Conservation (phyloP, 306 rosid species). For the Hippophae rhamnoides region DNA sequence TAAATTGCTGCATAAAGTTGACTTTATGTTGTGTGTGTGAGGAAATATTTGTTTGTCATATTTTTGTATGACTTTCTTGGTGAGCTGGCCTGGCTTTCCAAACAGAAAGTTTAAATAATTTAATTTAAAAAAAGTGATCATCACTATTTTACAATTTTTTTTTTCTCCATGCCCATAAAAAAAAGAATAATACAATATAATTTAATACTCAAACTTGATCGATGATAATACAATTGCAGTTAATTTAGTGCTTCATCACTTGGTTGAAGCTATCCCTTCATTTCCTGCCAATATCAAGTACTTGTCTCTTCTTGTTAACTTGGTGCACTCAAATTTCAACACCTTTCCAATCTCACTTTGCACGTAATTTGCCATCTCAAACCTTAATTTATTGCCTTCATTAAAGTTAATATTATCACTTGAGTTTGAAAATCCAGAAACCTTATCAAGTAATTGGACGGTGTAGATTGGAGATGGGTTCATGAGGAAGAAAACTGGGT, state of each 20-base stretch:
- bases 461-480: constrained; percentile 58
- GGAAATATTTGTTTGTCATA: too few relatives aligned
- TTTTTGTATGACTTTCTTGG: too few relatives aligned
- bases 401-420: neutral
- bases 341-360: constrained; percentile 44
- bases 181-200: too few relatives aligned
- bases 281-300: constrained; percentile 75
- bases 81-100: too few relatives aligned
- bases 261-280: constrained; percentile 42
- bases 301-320: constrained; percentile 65
- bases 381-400: constrained; percentile 9
- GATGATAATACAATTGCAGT: too few relatives aligned
- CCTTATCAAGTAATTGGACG: constrained; percentile 23
- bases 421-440: constrained; percentile 7
- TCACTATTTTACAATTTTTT: too few relatives aligned
- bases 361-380: constrained; percentile 52
- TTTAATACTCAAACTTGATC: too few relatives aligned
- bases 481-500: constrained; percentile 61
- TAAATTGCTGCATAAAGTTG: too few relatives aligned
- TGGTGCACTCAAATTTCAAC: constrained; percentile 56
- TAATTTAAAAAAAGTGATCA: too few relatives aligned
- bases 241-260: neutral
- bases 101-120: too few relatives aligned
- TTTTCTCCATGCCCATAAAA: too few relatives aligned
- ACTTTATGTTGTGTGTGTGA: too few relatives aligned